Evolutionary conservation across 257 asterid species (phyloP).

Genomic region (Voacanga thouarsii): DNA sequence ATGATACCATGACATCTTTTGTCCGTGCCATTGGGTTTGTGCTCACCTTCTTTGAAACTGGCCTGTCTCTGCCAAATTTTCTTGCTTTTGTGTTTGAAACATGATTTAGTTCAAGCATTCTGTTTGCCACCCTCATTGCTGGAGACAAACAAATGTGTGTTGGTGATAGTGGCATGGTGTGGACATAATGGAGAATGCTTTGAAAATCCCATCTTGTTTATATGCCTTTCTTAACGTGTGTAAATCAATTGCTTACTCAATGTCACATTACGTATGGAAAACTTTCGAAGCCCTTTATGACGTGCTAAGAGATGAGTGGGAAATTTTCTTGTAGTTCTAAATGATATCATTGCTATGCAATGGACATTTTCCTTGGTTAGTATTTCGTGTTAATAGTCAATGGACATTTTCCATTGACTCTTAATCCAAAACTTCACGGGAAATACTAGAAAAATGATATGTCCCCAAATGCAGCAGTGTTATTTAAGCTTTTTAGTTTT

Average conservation of each 20-base stretch:
- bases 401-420: too few species aligned
- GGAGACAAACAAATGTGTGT: neutral
- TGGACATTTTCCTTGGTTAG: neutral
- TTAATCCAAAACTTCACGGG: neutral
- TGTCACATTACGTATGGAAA: neutral
- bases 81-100: neutral
- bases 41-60: conserved; percentile 4
- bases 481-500: neutral
- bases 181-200: neutral
- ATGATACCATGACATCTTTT: conserved; percentile 82
- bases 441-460: neutral
- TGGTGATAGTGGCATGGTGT: neutral
- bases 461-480: neutral
- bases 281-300: neutral
- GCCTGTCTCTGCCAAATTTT: neutral
- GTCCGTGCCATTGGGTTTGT: conserved; percentile 75
- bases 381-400: neutral
- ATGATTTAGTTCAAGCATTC: neutral
- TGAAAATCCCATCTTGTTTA: neutral
- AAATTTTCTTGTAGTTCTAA: neutral
- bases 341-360: neutral
- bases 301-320: neutral
- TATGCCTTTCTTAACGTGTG: neutral
- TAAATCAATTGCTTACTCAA: too few species aligned
- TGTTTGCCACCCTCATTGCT: neutral